Conservation (phyloP, 805 yeast genomes). For the Isabelozyma rhagii region DNA sequence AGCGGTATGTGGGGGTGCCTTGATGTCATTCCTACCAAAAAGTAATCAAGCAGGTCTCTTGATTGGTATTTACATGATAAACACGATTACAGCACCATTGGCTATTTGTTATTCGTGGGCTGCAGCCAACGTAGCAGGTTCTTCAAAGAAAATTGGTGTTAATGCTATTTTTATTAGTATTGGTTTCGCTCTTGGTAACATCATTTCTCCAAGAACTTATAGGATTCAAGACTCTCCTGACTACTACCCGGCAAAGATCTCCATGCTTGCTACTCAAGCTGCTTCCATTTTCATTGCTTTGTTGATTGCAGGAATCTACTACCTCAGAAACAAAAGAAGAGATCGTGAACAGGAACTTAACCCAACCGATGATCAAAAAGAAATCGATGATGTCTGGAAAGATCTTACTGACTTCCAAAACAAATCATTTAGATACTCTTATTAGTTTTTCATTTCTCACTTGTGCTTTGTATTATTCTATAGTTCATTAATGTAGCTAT, state of each 20-base stretch:
- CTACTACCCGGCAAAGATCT: conserved; percentile 11
- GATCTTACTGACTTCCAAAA: conserved; percentile 13
- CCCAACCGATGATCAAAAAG: conserved; percentile 1
- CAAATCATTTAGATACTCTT: conserved; percentile 9
- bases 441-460: conserved; percentile 1
- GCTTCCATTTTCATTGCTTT: conserved; percentile 7
- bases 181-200: conserved; percentile 12
- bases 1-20: conserved; percentile 18
- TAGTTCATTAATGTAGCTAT: background rate
- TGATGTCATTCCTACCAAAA: conserved; percentile 15
- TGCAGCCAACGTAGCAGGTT: conserved; percentile 9
- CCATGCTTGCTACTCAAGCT: conserved; percentile 11
- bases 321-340: conserved; percentile 5
- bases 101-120: conserved; percentile 12
- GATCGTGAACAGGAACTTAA: conserved; percentile 3
- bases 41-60: conserved; percentile 22
- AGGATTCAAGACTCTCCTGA: conserved; percentile 8
- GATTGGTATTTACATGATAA: conserved; percentile 19
- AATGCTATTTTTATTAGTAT: conserved; percentile 8
- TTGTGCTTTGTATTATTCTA: too few species aligned
- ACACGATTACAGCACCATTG: conserved; percentile 10
- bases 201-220: conserved; percentile 10
- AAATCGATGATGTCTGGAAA: conserved; percentile 6
- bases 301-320: conserved; percentile 6
- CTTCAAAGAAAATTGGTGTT: conserved; percentile 9